Base-by-base conservation (phyloP, 257 asterid genomes). In the Nicotiana noctiflora region DNA sequence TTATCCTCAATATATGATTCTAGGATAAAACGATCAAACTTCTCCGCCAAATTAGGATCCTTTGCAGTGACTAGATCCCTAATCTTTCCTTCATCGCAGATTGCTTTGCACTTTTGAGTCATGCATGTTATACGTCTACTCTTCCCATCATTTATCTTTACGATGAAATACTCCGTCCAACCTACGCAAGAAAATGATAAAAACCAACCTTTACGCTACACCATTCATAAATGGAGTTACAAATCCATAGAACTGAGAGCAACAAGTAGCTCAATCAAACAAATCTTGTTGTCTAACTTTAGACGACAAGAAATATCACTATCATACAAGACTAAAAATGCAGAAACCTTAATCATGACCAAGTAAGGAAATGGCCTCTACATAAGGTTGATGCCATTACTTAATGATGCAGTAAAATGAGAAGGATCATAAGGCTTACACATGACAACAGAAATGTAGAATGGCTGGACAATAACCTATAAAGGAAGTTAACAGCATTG, bases 1-100 rank as follows among this genome's bases (percentile, higher is more conserved):
- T 91, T 91, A 82, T 90, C 96, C 79, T 90, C 93, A 14, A 91
- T 88, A 75, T 88, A 91, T 18, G 96, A 91, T 83, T 90, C 96
- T 32, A 87, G 68, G 46, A 91, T 90, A 84, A 82, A 84, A 44
- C 90, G 88, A 29, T 90, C 89, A 53, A 89, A 89, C 84, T 88
- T 91, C 68, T 84, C 91, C 0, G 87, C 89, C 81, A 89, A 63
- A 27, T 65, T 27, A n/a, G 86, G 84, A 64, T 91, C 86, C 85
- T 84, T 85, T 13, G 60, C 83, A 8, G 86, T 64, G 27, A 91
- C 89, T 65, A 90, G 85, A 64, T 49, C 80, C 85, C 90, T 88
- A 31, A 91, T 79, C 12, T 65, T 83, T 56, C 83, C 90, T 79
- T 90, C 93, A 21, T 90, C 92, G 68, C 96, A 91, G 70, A 90